phyloP scores from a whole-genome alignment of 805 yeast species.

The Cyberlindnera bimundalis region DNA sequence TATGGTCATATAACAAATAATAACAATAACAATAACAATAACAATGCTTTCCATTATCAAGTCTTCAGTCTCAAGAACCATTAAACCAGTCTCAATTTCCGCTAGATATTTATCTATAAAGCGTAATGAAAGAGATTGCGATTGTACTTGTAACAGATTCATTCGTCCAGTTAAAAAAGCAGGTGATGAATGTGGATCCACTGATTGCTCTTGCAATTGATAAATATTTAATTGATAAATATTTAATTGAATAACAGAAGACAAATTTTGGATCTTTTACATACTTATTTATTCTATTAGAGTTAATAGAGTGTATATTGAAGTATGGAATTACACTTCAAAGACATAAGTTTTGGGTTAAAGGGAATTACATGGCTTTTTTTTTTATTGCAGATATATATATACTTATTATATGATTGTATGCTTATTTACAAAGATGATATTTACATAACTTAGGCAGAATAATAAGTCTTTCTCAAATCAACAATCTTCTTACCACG shows the following conservation, averaged over 20 bases:
- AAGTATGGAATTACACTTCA: no score
- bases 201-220: conserved; percentile 27
- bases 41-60: conserved; percentile 20
- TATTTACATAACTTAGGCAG: no score
- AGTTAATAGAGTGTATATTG: no score
- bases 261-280: no score
- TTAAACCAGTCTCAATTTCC: conserved; percentile 10
- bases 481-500: conserved; percentile 96
- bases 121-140: conserved; percentile 26
- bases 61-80: no score
- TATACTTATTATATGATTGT: no score
- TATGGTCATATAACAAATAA: neutral
- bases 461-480: conserved; percentile 84
- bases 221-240: neutral
- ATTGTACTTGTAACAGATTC: conserved; percentile 26
- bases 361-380: no score
- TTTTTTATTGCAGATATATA: no score
- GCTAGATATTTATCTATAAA: conserved; percentile 11
- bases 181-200: conserved; percentile 26
- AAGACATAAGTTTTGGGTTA: no score
- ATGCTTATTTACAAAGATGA: no score
- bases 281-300: neutral
- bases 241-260: neutral
- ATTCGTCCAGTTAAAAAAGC: conserved; percentile 15
- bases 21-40: conserved; percentile 1